Base-by-base conservation (phyloP, 371 early-diverging fungal species). In the Mucor mucedo region DNA sequence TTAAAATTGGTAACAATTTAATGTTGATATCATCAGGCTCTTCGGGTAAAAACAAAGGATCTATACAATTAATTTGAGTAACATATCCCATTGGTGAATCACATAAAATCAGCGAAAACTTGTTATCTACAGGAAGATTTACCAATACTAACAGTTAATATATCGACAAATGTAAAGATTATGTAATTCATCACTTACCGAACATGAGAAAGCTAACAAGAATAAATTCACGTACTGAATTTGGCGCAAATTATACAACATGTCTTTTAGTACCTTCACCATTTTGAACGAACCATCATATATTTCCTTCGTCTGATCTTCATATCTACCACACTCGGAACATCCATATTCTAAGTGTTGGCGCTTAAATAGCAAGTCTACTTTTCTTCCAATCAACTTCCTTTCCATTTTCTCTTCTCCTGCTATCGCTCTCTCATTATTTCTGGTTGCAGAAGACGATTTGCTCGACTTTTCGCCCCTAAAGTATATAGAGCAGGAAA, bases 291-390 rank as follows among this genome's bases (percentile, higher is more conserved):
- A 53, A 44, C 55, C 55, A 21, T 57, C 57, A 38, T 56, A 44
- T 33, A 66, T 35, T 42, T 66, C 61, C 45, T 66, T 66, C 29
- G 66, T 60, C 52, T 56, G 58, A 56, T 66, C 49, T 33, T 48
- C 66, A 41, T 59, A 59, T 55, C 61, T 48, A 44, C 66, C 61
- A 52, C 58, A 61, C 55, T 66, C 53, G 29, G 49, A 60, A 61
- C 61, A 66, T 13, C 66, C 61, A 48, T 66, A 66, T 54, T 66
- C 60, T 38, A 66, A 35, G 29, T 35, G 33, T 61, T 66, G 66
- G 42, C 56, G 66, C 28, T 52, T 47, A 56, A 66, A 66, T 21
- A 61, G 14, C 39, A 66, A 61, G 55, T 65, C 60, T 55, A 65
- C 44, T 59, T 65, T 65, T 65, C 65, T 58, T 29, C 60, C 55